Percentiles rank a stretch among this genome's conserved stretches.
These are phyloP conservation scores for Melampsora americana DNA, from an alignment of 1,284 basidiomycete genomes.

Conservation along the genomic window DNA sequence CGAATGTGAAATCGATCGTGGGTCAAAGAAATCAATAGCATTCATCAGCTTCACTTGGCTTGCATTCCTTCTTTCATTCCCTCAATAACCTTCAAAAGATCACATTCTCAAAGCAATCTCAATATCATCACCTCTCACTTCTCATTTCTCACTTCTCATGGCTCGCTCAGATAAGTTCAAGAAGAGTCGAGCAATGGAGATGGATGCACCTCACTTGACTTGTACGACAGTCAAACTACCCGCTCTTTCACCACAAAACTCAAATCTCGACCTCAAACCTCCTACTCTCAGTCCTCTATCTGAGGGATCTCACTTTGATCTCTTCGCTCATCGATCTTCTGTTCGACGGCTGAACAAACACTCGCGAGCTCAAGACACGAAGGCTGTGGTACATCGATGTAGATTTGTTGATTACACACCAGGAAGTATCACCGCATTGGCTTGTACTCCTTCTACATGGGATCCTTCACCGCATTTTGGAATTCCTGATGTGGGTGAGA, in stretches of 20 bases:
- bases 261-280: neutral
- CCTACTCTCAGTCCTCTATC: neutral
- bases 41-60: too few species aligned
- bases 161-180: neutral
- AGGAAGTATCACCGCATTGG: conserved; percentile 80
- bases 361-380: neutral
- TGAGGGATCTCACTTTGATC: conserved; percentile 1
- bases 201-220: neutral
- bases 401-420: conserved; percentile 88
- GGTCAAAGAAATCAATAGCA: neutral
- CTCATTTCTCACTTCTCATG: conserved; percentile 3
- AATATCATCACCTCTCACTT: neutral
- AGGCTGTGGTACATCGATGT: conserved; percentile 68
- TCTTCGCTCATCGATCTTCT: conserved; percentile 11
- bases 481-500: conserved; percentile 53
- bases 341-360: conserved; percentile 1
- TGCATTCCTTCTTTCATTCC: neutral
- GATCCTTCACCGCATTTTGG: conserved; percentile 59
- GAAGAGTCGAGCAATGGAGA: conserved; percentile 1
- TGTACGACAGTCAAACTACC: neutral
- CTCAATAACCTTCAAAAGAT: neutral
- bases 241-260: neutral
- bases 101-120: neutral
- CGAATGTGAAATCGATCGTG: neutral
- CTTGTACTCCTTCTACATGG: conserved; percentile 72